phyloP scores from a whole-genome alignment of 2,329 filamentous ascomycete species.

The Hypocrella siamensis region DNA sequence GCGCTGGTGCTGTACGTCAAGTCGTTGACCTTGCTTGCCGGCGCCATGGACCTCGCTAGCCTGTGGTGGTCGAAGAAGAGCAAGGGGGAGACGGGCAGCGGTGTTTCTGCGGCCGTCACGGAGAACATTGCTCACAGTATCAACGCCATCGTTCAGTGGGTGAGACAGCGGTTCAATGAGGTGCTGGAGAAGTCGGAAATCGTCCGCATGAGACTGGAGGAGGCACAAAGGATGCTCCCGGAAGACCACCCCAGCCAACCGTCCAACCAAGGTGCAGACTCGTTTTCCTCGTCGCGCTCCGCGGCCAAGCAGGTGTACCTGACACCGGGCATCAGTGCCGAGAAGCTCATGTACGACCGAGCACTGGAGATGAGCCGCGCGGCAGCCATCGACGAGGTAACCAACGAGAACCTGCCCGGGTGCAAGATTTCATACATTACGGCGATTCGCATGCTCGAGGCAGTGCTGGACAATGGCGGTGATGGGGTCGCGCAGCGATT shows the following conservation, averaged over 20 bases:
- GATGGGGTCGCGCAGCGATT: conserved; percentile 22
- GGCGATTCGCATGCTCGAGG: conserved; percentile 87
- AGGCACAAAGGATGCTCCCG: conserved; percentile 73
- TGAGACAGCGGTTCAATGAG: conserved; percentile 87
- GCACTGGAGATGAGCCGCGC: conserved; percentile 92
- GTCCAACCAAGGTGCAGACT: conserved; percentile 52
- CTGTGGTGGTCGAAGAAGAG: conserved; percentile 79
- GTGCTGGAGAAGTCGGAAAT: conserved; percentile 92
- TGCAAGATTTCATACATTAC: conserved; percentile 91
- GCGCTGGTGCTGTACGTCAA: conserved; percentile 94
- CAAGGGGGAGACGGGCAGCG: conserved; percentile 38
- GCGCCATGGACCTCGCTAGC: conserved; percentile 89
- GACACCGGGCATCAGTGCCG: conserved; percentile 79
- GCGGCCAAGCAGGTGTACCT: conserved; percentile 68
- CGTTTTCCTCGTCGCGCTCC: conserved; percentile 40
- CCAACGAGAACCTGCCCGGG: conserved; percentile 71
- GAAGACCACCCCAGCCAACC: conserved; percentile 77
- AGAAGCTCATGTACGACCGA: conserved; percentile 96
- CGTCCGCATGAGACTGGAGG: conserved; percentile 73
- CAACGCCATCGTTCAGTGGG: conserved; percentile 92
- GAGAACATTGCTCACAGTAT: conserved; percentile 53
- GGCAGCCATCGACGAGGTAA: conserved; percentile 89
- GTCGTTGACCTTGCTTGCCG: conserved; percentile 73
- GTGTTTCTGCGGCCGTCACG: conserved; percentile 21
- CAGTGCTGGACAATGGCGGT: conserved; percentile 75